Evolutionary conservation across 2,329 filamentous ascomycete species (phyloP), one percentile per base, ranked within the genome.

Genomic region (Cephalotrichum gorgonifer): DNA sequence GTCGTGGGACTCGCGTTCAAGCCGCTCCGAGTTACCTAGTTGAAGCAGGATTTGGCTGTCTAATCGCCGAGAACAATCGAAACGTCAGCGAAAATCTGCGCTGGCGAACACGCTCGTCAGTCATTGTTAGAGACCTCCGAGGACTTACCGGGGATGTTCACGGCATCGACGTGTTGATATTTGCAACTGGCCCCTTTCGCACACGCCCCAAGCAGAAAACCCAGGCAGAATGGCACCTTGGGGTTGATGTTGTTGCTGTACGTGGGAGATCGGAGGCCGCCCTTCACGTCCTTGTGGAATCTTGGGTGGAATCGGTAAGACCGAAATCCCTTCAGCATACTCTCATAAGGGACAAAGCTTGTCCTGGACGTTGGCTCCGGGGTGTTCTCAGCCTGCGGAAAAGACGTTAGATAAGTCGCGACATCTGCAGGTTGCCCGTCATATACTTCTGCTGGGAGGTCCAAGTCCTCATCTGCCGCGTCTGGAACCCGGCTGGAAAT

Each of bases 221-320:
- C 84, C 33, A 81, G 83, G 65, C 93, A 98, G 44, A 97, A 61
- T 53, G 79, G 77, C 57, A 78, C 82, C 52, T 79, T 74, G 23
- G 82, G 74, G 62, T 96, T 82, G 66, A 98, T 95, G 57, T 83
- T 84, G 66, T 95, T 87, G 69, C 88, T 96, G 69, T 91, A 97
- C 41, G 90, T 97, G 71, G 94, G 75, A 54, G 93, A 97, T 61
- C 85, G 83, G 61, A 89, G 84, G 41, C 91, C 91, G 53, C 83
- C 85, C 50, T 79, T 63, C 50, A 95, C 81, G 50, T 79, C 71
- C 45, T 84, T 65, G 55, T 74, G 71, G 67, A 83, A 97, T 47
- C 78, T 73, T 28, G 88, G 87, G 62, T 97, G 90, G 62, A 91
- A 96, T 57, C 91, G 88, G 67, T 87, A 98, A 33, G 87, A 85